These are phyloP conservation scores for Zea mays DNA, from an alignment of 176 grass and related monocot genomes.

Conservation along the genomic window DNA sequence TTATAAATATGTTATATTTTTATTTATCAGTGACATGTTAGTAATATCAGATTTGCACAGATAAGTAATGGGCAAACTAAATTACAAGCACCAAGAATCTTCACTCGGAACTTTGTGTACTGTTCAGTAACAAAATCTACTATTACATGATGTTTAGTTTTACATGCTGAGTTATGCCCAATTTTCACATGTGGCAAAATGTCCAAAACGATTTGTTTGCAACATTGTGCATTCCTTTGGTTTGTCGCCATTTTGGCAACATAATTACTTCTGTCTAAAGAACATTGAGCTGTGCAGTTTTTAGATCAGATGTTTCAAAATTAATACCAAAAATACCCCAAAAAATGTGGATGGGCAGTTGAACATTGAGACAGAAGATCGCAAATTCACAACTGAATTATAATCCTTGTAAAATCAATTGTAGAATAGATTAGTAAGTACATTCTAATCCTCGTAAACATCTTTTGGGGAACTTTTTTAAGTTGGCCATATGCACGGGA, in stretches of 20 bases:
- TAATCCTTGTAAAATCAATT: no score
- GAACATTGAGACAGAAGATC: background rate
- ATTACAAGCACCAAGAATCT: background rate
- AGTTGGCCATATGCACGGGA: no score
- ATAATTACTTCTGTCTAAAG: background rate
- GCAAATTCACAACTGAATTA: conserved; percentile 46
- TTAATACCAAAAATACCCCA: background rate
- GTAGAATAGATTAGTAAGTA: no score
- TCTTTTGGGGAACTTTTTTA: no score
- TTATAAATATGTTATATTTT: background rate
- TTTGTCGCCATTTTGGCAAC: conserved; percentile 17
- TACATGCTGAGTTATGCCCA: conserved; percentile 8
- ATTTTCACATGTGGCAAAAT: background rate
- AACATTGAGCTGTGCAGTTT: background rate
- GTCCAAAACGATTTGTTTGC: background rate
- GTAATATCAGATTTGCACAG: background rate
- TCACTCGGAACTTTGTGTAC: background rate
- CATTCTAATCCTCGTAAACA: no score
- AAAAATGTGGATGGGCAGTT: background rate
- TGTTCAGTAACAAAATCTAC: conserved; percentile 17
- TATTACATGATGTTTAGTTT: background rate
- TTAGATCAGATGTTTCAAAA: conserved; percentile 33
- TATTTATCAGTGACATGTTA: background rate
- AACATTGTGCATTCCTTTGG: conserved; percentile 1
- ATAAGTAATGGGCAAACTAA: background rate